Conservation (phyloP, 2,329 filamentous ascomycete species). For the Chrysoporthe deuterocubensis region DNA sequence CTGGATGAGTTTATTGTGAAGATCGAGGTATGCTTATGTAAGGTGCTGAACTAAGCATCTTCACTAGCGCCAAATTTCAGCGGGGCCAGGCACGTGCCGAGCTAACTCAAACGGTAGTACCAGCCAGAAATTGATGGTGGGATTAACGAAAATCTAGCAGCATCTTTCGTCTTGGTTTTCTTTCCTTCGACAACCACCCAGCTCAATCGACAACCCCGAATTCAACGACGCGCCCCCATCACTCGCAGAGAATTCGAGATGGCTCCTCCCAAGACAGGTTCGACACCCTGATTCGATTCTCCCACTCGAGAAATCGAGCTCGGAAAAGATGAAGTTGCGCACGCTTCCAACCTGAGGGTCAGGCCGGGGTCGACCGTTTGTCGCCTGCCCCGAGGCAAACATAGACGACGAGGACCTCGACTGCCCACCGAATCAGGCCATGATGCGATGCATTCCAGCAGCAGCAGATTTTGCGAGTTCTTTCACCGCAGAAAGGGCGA, state of each 20-base stretch:
- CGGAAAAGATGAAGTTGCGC: constrained; percentile 31
- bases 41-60: background rate
- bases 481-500: constrained; percentile 61
- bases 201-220: constrained; percentile 26
- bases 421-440: constrained; percentile 30
- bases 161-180: background rate
- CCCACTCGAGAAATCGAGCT: constrained; percentile 19
- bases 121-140: background rate
- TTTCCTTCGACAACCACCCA: constrained; percentile 19
- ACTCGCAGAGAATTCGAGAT: constrained; percentile 30
- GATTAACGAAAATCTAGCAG: background rate
- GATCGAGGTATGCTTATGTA: constrained; percentile 6
- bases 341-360: constrained; percentile 28
- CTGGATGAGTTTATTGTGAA: background rate
- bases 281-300: constrained; percentile 26
- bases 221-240: constrained; percentile 27
- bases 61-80: background rate
- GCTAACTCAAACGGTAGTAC: background rate
- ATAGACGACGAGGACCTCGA: constrained; percentile 23
- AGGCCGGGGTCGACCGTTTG: constrained; percentile 19
- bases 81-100: background rate
- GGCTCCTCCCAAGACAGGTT: constrained; percentile 30
- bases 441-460: constrained; percentile 61
- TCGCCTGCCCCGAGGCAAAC: constrained; percentile 5
- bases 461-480: constrained; percentile 79